Percentiles rank a stretch among this genome's conserved stretches.
Conservation (phyloP, 169 alveolate species). For the Cryptosporidium sp. region DNA sequence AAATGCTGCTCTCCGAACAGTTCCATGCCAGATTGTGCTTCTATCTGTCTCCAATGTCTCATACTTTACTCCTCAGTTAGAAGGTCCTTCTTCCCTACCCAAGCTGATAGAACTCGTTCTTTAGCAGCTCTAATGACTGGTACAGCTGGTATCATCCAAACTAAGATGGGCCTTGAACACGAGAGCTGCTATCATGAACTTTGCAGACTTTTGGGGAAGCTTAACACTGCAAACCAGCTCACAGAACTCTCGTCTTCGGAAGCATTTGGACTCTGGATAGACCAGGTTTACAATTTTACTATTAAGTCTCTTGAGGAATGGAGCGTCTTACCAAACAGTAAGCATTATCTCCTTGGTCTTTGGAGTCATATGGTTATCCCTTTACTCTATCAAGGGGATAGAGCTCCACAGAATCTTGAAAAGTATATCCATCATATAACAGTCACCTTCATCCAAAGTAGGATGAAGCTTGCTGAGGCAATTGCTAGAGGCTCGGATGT, state of each 20-base stretch:
- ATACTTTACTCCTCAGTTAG: conserved; percentile 89
- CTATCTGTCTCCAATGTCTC: conserved; percentile 87
- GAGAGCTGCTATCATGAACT: conserved; percentile 92
- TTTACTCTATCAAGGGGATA: conserved; percentile 85
- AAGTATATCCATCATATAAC: conserved; percentile 82
- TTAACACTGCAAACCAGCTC: conserved; percentile 91
- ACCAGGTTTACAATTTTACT: conserved; percentile 89
- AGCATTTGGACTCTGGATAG: conserved; percentile 90
- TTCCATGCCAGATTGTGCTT: conserved; percentile 86
- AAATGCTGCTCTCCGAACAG: conserved; percentile 65
- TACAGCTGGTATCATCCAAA: conserved; percentile 87
- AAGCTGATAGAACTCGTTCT: conserved; percentile 86
- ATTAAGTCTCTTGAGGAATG: conserved; percentile 89
- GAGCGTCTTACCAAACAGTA: conserved; percentile 90
- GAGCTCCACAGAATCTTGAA: conserved; percentile 86
- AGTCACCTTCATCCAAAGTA: conserved; percentile 81
- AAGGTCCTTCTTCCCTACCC: conserved; percentile 90
- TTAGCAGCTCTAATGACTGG: conserved; percentile 89
- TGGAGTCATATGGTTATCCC: conserved; percentile 94
- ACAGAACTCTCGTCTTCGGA: conserved; percentile 77
- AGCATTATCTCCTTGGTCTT: conserved; percentile 91
- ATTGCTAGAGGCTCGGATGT: conserved; percentile 79
- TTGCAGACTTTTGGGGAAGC: conserved; percentile 91
- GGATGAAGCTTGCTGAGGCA: conserved; percentile 86
- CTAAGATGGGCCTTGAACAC: conserved; percentile 88